phyloP scores from a whole-genome alignment of 306 rosid genomes.

The Betula pendula region DNA sequence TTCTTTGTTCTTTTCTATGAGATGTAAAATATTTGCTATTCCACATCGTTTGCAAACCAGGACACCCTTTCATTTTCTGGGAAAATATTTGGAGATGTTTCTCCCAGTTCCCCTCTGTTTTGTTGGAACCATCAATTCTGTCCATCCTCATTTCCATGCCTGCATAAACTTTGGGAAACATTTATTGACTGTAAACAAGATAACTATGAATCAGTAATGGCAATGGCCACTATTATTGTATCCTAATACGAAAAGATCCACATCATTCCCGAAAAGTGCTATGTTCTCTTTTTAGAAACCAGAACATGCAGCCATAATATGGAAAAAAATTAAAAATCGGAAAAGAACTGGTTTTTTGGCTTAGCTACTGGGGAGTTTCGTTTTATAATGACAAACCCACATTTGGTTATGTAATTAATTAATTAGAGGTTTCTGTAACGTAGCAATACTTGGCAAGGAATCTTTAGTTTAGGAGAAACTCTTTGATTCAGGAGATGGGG shows the following conservation, averaged over 20 bases:
- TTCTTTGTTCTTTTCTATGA: neutral
- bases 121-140: slow-evolving; percentile 32
- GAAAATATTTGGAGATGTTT: slow-evolving; percentile 35
- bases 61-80: slow-evolving; percentile 45
- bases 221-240: neutral
- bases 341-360: slow-evolving; percentile 23
- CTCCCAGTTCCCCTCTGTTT: slow-evolving; percentile 33
- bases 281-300: neutral
- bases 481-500: too few species aligned
- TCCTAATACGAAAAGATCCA: too few species aligned
- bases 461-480: neutral
- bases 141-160: slow-evolving; percentile 52
- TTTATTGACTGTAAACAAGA: too few species aligned
- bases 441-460: neutral
- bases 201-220: slow-evolving; percentile 4
- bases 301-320: slow-evolving; percentile 3
- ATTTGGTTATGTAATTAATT: neutral
- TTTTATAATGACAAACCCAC: slow-evolving; percentile 39
- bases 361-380: slow-evolving; percentile 28
- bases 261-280: slow-evolving; percentile 14
- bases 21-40: too few species aligned
- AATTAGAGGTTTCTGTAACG: neutral
- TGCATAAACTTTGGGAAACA: slow-evolving; percentile 59
- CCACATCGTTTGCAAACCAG: slow-evolving; percentile 53
- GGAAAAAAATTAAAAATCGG: neutral